phyloP scores from a whole-genome alignment of 495 filamentous ascomycete species.

The Xylaria cubensis region DNA sequence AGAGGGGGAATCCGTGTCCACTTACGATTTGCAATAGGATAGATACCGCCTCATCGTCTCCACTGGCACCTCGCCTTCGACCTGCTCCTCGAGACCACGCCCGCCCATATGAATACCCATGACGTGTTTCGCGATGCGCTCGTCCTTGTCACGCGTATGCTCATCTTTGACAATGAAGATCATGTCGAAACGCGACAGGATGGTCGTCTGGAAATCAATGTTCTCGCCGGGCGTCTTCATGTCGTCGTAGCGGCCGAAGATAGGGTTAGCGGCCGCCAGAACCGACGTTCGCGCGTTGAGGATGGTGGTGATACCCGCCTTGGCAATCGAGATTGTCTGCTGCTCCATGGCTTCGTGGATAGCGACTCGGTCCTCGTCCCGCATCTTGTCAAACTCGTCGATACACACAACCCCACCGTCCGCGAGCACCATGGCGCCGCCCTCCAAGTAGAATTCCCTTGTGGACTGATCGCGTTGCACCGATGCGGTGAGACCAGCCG shows the following conservation, averaged over 20 bases:
- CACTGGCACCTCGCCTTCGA: conserved; percentile 84
- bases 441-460: conserved; percentile 97
- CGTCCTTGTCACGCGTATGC: conserved; percentile 87
- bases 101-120: conserved; percentile 98
- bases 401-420: conserved; percentile 99
- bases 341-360: conserved; percentile 99
- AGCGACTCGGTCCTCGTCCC: conserved; percentile 96
- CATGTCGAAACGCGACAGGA: conserved; percentile 98
- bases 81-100: conserved; percentile 80
- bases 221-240: conserved; percentile 98
- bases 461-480: conserved; percentile 92
- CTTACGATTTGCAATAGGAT: conserved; percentile 94
- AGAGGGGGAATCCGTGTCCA: conserved; percentile 27
- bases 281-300: conserved; percentile 96
- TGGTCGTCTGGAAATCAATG: conserved; percentile 99
- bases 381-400: conserved; percentile 99
- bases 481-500: conserved; percentile 96
- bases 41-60: conserved; percentile 99
- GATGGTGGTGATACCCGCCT: conserved; percentile 98
- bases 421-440: conserved; percentile 97
- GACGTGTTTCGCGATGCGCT: conserved; percentile 93
- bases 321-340: conserved; percentile 99
- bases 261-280: conserved; percentile 94
- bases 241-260: conserved; percentile 98
- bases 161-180: conserved; percentile 99